Percentiles rank a stretch among this genome's conserved stretches.
Evolutionary conservation across 257 asterid species (phyloP).

Genomic region (Orobanche coerulescens): DNA sequence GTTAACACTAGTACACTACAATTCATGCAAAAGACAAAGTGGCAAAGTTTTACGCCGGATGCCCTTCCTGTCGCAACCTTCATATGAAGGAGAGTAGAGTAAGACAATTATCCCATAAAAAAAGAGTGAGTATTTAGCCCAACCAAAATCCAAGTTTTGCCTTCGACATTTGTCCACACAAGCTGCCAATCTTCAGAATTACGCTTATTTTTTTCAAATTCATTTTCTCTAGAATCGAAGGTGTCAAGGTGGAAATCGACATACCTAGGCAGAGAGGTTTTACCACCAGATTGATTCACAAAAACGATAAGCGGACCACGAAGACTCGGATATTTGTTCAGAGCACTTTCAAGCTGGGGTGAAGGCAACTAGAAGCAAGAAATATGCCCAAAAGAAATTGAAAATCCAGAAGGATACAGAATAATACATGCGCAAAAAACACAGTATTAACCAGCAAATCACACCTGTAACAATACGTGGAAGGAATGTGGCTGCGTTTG

Average conservation of each 20-base stretch:
- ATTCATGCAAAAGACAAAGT: no score
- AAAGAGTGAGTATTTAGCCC: no score
- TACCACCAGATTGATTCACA: conserved; percentile 48
- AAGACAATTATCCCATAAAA: no score
- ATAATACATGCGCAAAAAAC: conserved; percentile 3
- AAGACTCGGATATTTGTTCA: conserved; percentile 70
- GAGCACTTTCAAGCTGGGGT: conserved; percentile 85
- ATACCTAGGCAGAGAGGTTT: conserved; percentile 72
- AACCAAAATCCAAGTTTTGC: no score
- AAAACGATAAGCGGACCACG: conserved; percentile 71
- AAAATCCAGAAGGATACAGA: conserved; percentile 4
- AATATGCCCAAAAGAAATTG: conserved; percentile 13
- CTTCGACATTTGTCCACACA: no score
- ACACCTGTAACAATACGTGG: conserved; percentile 79
- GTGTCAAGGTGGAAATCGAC: conserved; percentile 10
- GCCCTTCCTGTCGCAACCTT: no score
- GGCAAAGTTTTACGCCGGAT: no score
- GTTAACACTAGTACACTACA: no score
- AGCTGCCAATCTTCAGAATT: background rate
- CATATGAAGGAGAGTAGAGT: no score
- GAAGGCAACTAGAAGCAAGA: conserved; percentile 79
- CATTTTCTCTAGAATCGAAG: background rate
- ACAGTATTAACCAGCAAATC: background rate
- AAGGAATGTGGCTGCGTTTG: conserved; percentile 97
- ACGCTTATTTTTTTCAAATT: background rate